These are phyloP conservation scores for Rhazya stricta DNA, from an alignment of 257 asterid species.

Conservation along the genomic window DNA sequence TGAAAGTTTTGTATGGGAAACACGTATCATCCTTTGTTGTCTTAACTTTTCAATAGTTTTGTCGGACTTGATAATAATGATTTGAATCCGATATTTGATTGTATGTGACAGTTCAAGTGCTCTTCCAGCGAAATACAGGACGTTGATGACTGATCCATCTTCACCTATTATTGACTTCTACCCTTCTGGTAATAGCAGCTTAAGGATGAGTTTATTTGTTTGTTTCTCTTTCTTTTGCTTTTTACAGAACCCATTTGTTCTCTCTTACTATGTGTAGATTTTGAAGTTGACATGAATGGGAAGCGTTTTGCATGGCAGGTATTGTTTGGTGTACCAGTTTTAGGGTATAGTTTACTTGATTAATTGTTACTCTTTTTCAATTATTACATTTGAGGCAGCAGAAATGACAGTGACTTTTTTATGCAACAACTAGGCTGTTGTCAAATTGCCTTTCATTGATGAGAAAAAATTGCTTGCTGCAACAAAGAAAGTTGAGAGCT, in stretches of 20 bases:
- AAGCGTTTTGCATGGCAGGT: constrained; percentile 99
- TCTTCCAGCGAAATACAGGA: constrained; percentile 76
- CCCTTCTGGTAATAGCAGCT: constrained; percentile 58
- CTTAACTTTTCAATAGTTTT: not conserved
- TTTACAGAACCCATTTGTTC: constrained; percentile 22
- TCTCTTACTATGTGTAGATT: constrained; percentile 39
- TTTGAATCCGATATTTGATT: constrained; percentile 7
- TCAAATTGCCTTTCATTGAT: constrained; percentile 90
- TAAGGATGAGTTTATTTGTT: not conserved
- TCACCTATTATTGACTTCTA: constrained; percentile 78
- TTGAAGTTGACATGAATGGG: constrained; percentile 94
- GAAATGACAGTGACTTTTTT: constrained; percentile 21
- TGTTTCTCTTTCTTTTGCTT: not conserved
- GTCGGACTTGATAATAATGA: not conserved
- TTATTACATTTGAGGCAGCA: not conserved
- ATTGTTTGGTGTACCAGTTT: constrained; percentile 9
- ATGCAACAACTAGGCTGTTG: constrained; percentile 57
- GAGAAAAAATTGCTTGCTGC: constrained; percentile 85
- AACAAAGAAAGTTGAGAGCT: constrained; percentile 73
- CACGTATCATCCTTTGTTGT: not conserved
- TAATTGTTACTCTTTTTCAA: constrained; percentile 9
- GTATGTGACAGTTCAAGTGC: constrained; percentile 57
- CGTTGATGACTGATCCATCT: constrained; percentile 79
- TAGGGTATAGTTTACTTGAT: constrained; percentile 10
- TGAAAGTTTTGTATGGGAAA: not conserved